Conservation (phyloP, 148 eudicot genomes). For the Spergularia bocconei region DNA sequence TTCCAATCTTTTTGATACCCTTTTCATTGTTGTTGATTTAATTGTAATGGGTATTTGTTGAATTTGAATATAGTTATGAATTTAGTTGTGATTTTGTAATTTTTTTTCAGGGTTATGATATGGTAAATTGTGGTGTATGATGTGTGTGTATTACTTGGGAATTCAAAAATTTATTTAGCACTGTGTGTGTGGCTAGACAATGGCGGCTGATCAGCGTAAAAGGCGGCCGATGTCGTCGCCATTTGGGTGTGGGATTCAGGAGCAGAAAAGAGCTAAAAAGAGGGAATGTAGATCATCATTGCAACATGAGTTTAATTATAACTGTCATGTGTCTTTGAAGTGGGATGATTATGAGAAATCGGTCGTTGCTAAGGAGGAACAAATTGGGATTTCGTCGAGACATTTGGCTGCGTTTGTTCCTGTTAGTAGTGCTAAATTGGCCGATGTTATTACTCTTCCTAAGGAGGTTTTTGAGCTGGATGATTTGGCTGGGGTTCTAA, state of each 20-base stretch:
- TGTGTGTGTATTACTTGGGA: constrained; percentile 27
- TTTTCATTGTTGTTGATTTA: background rate
- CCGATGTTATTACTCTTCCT: constrained; percentile 68
- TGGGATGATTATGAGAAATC: constrained; percentile 77
- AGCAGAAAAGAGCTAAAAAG: constrained; percentile 48
- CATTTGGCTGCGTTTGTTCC: constrained; percentile 52
- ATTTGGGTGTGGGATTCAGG: constrained; percentile 39
- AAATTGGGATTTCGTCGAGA: constrained; percentile 63
- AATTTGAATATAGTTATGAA: background rate
- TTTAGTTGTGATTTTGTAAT: background rate
- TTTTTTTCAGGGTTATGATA: background rate
- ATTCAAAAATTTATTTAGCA: constrained; percentile 16
- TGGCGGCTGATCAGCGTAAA: constrained; percentile 91
- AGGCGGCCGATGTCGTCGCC: constrained; percentile 40
- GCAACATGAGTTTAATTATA: constrained; percentile 41
- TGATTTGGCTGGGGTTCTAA: constrained; percentile 56
- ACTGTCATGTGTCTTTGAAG: constrained; percentile 56
- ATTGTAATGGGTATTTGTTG: constrained; percentile 10
- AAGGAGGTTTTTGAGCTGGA: constrained; percentile 60
- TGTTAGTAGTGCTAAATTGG: constrained; percentile 42
- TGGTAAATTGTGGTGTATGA: constrained; percentile 7
- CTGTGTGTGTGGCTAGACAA: constrained; percentile 23
- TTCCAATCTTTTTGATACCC: background rate
- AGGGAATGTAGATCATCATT: constrained; percentile 41
- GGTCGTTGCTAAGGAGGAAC: constrained; percentile 77